Evolutionary conservation across 2,329 filamentous ascomycete species (phyloP).

Genomic region (Botrytis sinoallii): DNA sequence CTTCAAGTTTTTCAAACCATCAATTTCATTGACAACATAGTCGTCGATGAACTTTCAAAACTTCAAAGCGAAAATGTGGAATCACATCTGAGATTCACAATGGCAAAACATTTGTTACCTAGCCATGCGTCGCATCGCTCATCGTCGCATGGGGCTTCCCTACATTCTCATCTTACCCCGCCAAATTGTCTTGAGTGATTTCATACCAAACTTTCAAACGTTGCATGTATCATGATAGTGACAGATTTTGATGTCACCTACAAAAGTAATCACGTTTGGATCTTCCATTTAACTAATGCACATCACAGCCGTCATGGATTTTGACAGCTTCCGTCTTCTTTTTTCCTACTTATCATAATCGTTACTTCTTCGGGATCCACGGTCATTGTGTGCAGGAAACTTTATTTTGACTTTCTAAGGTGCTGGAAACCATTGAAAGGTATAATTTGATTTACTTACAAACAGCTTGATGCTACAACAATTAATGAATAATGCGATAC

Average conservation of each 20-base stretch:
- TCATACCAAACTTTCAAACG: slow-evolving; percentile 1
- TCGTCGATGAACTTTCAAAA: not conserved
- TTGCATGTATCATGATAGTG: slow-evolving; percentile 4
- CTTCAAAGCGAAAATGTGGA: not conserved
- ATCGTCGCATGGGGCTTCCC: not conserved
- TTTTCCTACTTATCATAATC: not conserved
- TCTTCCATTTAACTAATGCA: not conserved
- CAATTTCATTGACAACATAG: not conserved
- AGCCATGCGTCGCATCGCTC: not conserved
- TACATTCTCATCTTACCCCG: not conserved
- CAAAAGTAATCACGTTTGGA: not conserved
- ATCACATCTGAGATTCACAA: not conserved
- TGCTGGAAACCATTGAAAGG: slow-evolving; percentile 13
- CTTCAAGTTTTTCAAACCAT: not conserved
- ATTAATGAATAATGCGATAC: not conserved
- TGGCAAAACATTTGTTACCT: not conserved
- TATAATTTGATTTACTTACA: not conserved
- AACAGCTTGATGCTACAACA: not conserved
- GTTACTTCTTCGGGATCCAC: not conserved
- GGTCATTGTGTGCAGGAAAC: not conserved
- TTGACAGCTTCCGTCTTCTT: not conserved
- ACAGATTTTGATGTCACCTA: not conserved
- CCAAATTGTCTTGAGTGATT: not conserved
- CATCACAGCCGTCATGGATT: not conserved
- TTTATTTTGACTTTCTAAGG: not conserved